Base-by-base conservation (phyloP, 2,329 filamentous ascomycete species). In the Onygenales sp. region DNA sequence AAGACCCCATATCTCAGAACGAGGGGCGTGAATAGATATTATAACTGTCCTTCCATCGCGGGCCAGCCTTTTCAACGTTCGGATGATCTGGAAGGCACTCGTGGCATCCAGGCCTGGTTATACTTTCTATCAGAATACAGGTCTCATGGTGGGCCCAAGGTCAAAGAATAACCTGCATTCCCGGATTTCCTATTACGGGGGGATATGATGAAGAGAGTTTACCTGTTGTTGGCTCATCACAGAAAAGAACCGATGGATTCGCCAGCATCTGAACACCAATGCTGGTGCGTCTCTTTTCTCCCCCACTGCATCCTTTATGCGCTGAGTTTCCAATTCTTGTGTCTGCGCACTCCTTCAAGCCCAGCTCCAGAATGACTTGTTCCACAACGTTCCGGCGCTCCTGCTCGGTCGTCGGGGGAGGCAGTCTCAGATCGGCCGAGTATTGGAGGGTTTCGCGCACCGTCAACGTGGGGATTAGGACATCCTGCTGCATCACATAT, bases 261-360 rank as follows among this genome's bases (percentile, higher is more conserved):
- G 85, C 82, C n/a, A 91, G 73, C 53, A 91, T 75, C 67, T 90
- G 87, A 4, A 91, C 86, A 2, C 86, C 87, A 47, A 91, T 87
- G 57, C 85, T 89, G 0, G 85, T 85, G 35, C 87, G 75, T 57
- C 87, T 76, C 72, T 89, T 90, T 66, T 91, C 87, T 2, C 87
- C 87, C 0, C 87, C 87, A 45, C 85, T 89, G 61, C 87, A 90
- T 0, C 86, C 87, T 45, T 86, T 84, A 61, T 89, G 84, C 50
- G 80, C 78, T 53, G 78, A 80, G 60, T 83, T 85, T 1, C 87
- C 87, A 51, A 91, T 86, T 7, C 83, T 74, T 0, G 87, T 91
- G 58, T 89, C 73, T 27, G 86, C 86, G 54, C 87, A 89, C 59
- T 90, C 86, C 64, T 89, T 89, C 42, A 91, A 66, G 0, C 86